Conservation (phyloP, 176 grass and related monocot genomes). For the Oryza rufipogon region DNA sequence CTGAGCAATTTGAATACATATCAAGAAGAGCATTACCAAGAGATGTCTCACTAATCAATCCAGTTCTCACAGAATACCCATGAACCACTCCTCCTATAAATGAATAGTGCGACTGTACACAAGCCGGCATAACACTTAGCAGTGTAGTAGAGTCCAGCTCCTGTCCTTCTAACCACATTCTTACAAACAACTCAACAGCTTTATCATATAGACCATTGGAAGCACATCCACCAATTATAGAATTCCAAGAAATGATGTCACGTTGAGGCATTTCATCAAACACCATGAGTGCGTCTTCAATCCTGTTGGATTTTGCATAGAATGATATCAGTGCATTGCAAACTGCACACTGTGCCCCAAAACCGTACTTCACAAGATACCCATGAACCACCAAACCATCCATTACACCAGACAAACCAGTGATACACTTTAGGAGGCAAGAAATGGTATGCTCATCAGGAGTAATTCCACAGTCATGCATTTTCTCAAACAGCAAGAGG, state of each 20-base stretch:
- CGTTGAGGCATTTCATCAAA: conserved; percentile 72
- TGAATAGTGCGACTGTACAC: conserved; percentile 45
- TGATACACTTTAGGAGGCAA: conserved; percentile 71
- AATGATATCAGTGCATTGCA: conserved; percentile 69
- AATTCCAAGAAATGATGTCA: conserved; percentile 89
- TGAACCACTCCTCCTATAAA: conserved; percentile 65
- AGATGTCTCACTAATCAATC: conserved; percentile 47
- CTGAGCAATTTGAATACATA: conserved; percentile 87
- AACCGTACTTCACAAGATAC: conserved; percentile 66
- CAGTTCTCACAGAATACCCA: conserved; percentile 68
- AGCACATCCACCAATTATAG: conserved; percentile 62
- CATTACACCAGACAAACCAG: conserved; percentile 40
- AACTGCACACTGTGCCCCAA: conserved; percentile 64
- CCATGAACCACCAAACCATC: conserved; percentile 68
- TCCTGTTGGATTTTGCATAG: conserved; percentile 66
- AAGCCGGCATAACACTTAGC: conserved; percentile 69
- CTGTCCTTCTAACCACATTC: conserved; percentile 63
- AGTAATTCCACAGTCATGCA: conserved; percentile 53
- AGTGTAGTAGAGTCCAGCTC: conserved; percentile 64
- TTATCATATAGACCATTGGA: conserved; percentile 56
- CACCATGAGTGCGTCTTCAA: conserved; percentile 49
- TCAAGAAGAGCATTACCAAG: conserved; percentile 71
- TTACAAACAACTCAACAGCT: conserved; percentile 54
- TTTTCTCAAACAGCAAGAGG: conserved; percentile 66
- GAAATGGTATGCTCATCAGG: conserved; percentile 70